Evolutionary conservation across 2,329 filamentous ascomycete species (phyloP), one percentile per base, ranked within the genome.

Genomic region (Claviceps purpurea): DNA sequence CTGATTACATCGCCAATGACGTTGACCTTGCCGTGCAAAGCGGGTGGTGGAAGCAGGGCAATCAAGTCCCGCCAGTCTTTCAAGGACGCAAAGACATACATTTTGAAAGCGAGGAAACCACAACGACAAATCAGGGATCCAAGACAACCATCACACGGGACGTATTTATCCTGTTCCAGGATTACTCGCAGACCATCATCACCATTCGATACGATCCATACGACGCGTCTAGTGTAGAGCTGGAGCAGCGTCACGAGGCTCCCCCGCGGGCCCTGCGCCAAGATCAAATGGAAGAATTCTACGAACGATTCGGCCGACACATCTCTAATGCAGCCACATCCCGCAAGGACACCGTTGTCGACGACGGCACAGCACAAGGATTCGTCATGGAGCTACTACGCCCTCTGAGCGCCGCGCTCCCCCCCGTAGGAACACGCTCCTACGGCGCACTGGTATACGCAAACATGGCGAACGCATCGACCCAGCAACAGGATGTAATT

Each of bases 101-200:
- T 50, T 85, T 81, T 50, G 89, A 97, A 66, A 77, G 84, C 22
- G 87, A 95, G 57, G 88, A 96, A 63, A 81, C 83, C 1, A 82
- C 77, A 6, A 78, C 84, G 14, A 76, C 78, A 11, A 82, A 83
- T 57, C 79, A 83, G 14, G 84, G 84, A 30, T 82, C 86, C 26
- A 84, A 83, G 64, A 81, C 81, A 0, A 77, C 76, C 1, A 73
- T 95, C 20, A 87, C 84, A 6, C 90, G 90, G 58, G 82, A 90
- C 54, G 76, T 96, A 43, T 93, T 85, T 60, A 74, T 97, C n/a
- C 71, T 98, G 8, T 98, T 88, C 71, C 84, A 89, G 61, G 93
- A 98, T 69, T 98, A 98, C 67, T 96, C 90, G 18, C 93, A 97
- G 65, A 97, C 91, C 0, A 76, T 94, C 57, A 79, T 98, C 61